Conservation (phyloP, 2,329 filamentous ascomycete species). For the Paramyrothecium sp. region DNA sequence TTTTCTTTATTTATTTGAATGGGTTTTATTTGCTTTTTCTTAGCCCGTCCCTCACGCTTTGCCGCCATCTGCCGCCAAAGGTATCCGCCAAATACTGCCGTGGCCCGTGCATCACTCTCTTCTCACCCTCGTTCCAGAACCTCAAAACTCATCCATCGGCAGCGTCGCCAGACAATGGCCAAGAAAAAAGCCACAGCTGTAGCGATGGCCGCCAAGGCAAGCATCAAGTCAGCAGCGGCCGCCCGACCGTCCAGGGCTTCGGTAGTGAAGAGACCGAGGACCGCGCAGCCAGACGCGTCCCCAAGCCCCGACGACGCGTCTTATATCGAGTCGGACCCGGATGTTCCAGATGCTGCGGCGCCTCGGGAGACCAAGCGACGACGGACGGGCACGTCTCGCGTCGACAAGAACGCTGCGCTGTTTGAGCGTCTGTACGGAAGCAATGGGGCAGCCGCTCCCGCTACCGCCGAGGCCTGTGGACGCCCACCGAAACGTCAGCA, state of each 20-base stretch:
- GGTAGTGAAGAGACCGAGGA: background rate
- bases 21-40: too few relatives aligned
- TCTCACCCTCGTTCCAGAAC: too few relatives aligned
- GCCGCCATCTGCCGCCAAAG: too few relatives aligned
- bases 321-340: background rate
- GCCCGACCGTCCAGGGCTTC: background rate
- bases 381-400: background rate
- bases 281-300: background rate
- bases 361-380: background rate
- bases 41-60: too few relatives aligned
- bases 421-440: background rate
- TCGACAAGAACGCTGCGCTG: background rate
- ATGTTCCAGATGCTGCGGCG: background rate
- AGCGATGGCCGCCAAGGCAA: background rate
- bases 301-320: background rate
- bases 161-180: too few relatives aligned
- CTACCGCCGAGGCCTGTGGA: background rate
- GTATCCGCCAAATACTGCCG: background rate
- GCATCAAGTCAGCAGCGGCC: background rate
- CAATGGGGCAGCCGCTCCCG: background rate
- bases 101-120: background rate
- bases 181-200: background rate
- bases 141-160: too few relatives aligned
- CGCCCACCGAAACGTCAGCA: conserved; percentile 25
- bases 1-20: too few relatives aligned